Evolutionary conservation across 345 rosid genomes (phyloP).

Genomic region (Salix caprea): DNA sequence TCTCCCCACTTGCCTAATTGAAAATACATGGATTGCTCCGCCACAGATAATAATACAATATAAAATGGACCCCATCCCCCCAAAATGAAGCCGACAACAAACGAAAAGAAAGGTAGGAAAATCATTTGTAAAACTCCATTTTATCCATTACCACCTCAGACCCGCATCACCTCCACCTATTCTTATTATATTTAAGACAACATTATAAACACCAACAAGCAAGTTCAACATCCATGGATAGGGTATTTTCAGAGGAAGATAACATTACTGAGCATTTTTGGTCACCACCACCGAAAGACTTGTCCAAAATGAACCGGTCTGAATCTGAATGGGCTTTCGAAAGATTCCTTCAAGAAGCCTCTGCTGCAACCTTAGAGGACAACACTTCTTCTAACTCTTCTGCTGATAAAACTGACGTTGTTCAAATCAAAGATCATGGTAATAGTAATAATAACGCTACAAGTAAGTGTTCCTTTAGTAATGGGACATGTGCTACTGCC

Average conservation of each 20-base stretch:
- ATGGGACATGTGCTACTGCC: background rate
- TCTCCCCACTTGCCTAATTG: background rate
- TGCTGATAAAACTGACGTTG: constrained; percentile 4
- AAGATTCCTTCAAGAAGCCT: constrained; percentile 21
- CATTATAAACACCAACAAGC: background rate
- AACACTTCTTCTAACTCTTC: constrained; percentile 4
- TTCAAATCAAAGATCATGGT: background rate
- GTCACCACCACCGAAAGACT: background rate
- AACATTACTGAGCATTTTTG: constrained; percentile 14
- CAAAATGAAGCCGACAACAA: background rate
- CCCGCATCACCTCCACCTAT: constrained; percentile 13
- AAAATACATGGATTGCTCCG: too few relatives aligned
- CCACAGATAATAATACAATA: too few relatives aligned
- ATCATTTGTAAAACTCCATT: background rate
- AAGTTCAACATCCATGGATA: constrained; percentile 8
- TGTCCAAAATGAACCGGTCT: constrained; percentile 21
- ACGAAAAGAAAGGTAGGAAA: background rate
- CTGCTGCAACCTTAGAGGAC: background rate
- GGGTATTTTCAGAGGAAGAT: constrained; percentile 16
- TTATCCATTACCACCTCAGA: constrained; percentile 31
- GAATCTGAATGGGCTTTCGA: constrained; percentile 31
- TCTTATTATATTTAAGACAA: background rate
- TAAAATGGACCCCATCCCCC: background rate
- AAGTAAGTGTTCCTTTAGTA: background rate
- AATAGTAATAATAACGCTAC: background rate